phyloP scores from a whole-genome alignment of 768 basidiomycete genomes.

The Coprinopsis strossmayeri region DNA sequence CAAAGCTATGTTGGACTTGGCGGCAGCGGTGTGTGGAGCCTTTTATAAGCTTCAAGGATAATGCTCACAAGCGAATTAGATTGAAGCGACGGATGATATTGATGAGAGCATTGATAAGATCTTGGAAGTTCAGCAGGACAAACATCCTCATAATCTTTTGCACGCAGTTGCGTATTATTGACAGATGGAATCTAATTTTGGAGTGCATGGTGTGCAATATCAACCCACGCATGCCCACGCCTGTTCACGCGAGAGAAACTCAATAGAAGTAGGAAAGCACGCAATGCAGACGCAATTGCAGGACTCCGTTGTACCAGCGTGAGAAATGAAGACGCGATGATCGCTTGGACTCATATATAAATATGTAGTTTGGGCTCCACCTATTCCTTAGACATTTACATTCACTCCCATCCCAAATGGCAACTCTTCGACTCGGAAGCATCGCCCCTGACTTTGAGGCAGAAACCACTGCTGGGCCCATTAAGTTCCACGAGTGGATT shows the following conservation, averaged over 20 bases:
- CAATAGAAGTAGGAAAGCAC: too few species aligned
- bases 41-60: constrained; percentile 5
- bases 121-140: constrained; percentile 77
- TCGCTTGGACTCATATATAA: constrained; percentile 11
- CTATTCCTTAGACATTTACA: too few species aligned
- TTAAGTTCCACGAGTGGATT: constrained; percentile 93
- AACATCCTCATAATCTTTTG: constrained; percentile 86
- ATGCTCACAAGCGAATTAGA: too few species aligned
- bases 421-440: constrained; percentile 73
- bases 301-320: constrained; percentile 33
- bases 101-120: constrained; percentile 90
- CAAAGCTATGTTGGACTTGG: constrained; percentile 89
- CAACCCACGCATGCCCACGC: too few species aligned
- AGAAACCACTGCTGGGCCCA: constrained; percentile 77
- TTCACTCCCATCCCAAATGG: constrained; percentile 21
- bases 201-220: constrained; percentile 5
- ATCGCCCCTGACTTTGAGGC: constrained; percentile 91
- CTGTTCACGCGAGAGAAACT: too few species aligned
- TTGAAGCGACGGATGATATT: constrained; percentile 79
- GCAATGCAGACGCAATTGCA: constrained; percentile 32
- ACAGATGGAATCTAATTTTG: constrained; percentile 14
- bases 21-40: constrained; percentile 63
- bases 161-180: constrained; percentile 92
- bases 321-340: constrained; percentile 60
- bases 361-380: background rate